Percentiles rank a stretch among this genome's conserved stretches.
phyloP scores from a whole-genome alignment of 176 grass and related monocot genomes.

The Aechmea fasciata region DNA sequence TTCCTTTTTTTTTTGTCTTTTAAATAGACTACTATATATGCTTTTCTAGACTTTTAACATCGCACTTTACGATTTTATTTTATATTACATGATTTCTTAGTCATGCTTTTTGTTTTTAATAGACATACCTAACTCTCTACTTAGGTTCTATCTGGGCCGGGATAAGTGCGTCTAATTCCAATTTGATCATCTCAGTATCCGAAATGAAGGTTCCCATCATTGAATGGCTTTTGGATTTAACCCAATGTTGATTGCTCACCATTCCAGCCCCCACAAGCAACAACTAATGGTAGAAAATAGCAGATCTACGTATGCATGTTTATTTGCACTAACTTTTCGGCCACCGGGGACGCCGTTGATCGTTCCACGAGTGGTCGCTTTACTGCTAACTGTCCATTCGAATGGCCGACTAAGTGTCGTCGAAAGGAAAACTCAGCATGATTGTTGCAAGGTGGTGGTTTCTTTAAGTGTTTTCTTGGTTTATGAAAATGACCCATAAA shows the following conservation, averaged over 20 bases:
- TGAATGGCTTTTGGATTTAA: not conserved
- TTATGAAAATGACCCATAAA: not conserved
- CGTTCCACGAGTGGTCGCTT: not conserved
- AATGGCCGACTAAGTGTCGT: not conserved
- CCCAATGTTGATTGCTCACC: not conserved
- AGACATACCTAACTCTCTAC: not conserved
- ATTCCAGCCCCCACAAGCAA: not conserved
- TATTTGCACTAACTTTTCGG: not conserved
- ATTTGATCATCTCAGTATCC: not conserved
- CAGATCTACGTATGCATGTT: not conserved
- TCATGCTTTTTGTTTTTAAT: not conserved
- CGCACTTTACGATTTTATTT: too few relatives aligned
- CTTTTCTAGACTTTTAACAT: too few relatives aligned
- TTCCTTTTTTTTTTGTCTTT: too few relatives aligned
- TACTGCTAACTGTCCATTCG: not conserved
- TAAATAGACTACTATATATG: too few relatives aligned
- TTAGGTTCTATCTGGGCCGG: not conserved
- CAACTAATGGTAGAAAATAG: not conserved
- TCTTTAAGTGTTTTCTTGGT: too few relatives aligned
- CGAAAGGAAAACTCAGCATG: not conserved
- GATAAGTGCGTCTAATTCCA: not conserved
- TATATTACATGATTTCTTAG: too few relatives aligned
- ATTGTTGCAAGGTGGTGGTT: too few relatives aligned
- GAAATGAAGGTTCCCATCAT: conserved; percentile 1
- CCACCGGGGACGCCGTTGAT: not conserved